Evolutionary conservation across 192 early-diverging fungal species (phyloP), one percentile per base, ranked within the genome.

Genomic region (Dispira simplex): DNA sequence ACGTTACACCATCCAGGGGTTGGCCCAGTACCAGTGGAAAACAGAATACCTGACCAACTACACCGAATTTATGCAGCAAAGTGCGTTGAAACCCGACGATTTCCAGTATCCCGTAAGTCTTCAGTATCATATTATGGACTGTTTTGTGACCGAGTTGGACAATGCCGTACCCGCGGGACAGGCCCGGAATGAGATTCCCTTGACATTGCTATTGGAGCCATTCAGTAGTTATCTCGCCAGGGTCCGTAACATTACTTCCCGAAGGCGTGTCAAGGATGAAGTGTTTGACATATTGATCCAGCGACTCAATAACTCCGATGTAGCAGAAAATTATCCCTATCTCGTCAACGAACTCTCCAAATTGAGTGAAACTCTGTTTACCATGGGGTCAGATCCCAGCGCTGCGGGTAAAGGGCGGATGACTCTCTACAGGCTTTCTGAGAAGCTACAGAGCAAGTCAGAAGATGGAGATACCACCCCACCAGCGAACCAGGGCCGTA

Each of bases 61-160:
- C 66, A 69, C 66, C 10, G 66, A 64, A 21, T 75, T 86, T 54
- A 67, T 89, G 63, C 64, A 64, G 20, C 69, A 81, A 23, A 81
- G 80, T 14, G 81, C 84, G 56, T 65, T 91, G 67, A 74, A 77
- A 43, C 28, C n/a, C 11, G 28, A 16, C 1, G 43, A 39, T 27
- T 49, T 45, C 45, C 48, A 70, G 53, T 72, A 85, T 46, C 84
- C 89, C 10, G 82, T 85, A 63, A 71, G 79, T 0, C 79, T 91
- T 55, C 64, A 79, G 46, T 91, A 83, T 70, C 89, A 91, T 59
- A 69, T 84, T 47, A 67, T 76, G 43, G 85, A 89, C 73, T 79
- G 82, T 21, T 89, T 81, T 73, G 65, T 88, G 51, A 81, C 84
- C 1, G 87, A 91, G 69, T 68, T 89, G 44, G 77, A 84, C 55